These are phyloP conservation scores for Ustilago lituana DNA, from an alignment of 1,284 basidiomycete genomes.

Conservation along the genomic window DNA sequence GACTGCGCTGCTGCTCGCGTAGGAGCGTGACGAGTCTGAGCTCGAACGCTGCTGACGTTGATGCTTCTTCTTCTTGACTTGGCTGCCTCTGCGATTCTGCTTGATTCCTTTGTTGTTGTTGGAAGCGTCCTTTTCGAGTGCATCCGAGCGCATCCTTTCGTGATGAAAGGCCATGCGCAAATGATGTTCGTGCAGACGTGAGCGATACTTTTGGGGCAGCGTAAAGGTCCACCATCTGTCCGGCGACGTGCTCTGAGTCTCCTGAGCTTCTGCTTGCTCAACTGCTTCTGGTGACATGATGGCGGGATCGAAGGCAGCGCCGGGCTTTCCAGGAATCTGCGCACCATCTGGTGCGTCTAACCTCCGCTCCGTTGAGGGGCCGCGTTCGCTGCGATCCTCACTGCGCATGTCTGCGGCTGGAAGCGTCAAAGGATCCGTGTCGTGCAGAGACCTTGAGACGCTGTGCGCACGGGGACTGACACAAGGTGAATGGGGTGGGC, in stretches of 20 bases:
- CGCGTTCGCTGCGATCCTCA: conserved; percentile 16
- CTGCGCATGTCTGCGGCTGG: conserved; percentile 20
- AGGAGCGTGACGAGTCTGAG: conserved; percentile 29
- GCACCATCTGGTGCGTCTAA: conserved; percentile 10
- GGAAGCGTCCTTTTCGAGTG: conserved; percentile 10
- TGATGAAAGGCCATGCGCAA: conserved; percentile 48
- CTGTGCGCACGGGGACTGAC: conserved; percentile 35
- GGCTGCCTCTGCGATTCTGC: conserved; percentile 2
- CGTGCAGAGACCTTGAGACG: conserved; percentile 17
- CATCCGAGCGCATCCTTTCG: conserved; percentile 22
- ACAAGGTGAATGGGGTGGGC: conserved; percentile 32
- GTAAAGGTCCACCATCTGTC: conserved; percentile 61
- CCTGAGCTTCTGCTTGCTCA: conserved; percentile 24
- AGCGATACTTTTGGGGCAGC: conserved; percentile 54
- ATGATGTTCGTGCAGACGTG: conserved; percentile 52
- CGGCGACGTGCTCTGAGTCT: conserved; percentile 32
- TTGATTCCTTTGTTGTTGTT: conserved; percentile 11
- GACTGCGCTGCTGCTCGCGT: conserved; percentile 22
- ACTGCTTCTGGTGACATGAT: conserved; percentile 25
- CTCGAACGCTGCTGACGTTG: conserved; percentile 20
- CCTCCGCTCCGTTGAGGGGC: conserved; percentile 14
- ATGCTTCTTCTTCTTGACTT: conserved; percentile 16
- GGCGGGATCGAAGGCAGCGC: conserved; percentile 20
- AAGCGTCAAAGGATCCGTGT: conserved; percentile 21
- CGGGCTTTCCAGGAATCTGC: conserved; percentile 9